A percentile compares a stretch with the other conserved stretches of the same genome.
These are phyloP conservation scores for Taphrina communis DNA, from an alignment of 1,139 yeast species.

Conservation along the genomic window DNA sequence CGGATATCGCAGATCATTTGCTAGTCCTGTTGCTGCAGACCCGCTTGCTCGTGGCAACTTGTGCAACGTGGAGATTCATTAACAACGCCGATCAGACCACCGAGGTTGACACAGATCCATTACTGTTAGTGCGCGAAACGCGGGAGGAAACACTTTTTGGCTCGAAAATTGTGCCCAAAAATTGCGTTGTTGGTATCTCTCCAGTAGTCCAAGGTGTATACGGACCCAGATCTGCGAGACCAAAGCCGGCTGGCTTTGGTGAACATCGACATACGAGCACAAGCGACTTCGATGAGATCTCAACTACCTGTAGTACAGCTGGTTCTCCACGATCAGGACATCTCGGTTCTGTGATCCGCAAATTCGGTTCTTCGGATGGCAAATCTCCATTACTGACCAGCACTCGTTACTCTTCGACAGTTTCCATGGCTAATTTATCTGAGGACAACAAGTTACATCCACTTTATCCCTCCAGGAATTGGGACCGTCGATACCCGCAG, in stretches of 20 bases:
- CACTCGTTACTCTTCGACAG: conserved; percentile 19
- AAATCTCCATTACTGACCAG: conserved; percentile 8
- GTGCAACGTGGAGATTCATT: conserved; percentile 12
- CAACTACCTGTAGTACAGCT: background rate
- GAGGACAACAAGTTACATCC: background rate
- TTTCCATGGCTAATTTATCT: conserved; percentile 11
- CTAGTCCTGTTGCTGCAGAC: conserved; percentile 23
- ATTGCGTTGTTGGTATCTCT: conserved; percentile 19
- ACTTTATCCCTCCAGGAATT: background rate
- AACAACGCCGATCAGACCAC: background rate
- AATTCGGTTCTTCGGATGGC: conserved; percentile 9
- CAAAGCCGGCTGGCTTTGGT: background rate
- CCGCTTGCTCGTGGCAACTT: conserved; percentile 24
- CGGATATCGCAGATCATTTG: conserved; percentile 20
- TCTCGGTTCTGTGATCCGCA: background rate
- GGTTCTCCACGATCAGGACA: conserved; percentile 8
- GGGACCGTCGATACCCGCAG: conserved; percentile 31
- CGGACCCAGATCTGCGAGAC: background rate
- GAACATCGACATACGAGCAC: background rate
- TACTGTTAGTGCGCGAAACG: conserved; percentile 24
- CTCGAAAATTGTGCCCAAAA: conserved; percentile 31
- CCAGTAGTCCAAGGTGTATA: conserved; percentile 3
- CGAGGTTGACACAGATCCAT: conserved; percentile 3
- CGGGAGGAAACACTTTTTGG: conserved; percentile 33
- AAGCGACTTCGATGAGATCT: conserved; percentile 4